These are phyloP conservation scores for Colletotrichum plurivorum DNA, from an alignment of 2,329 filamentous ascomycete species.

Conservation along the genomic window DNA sequence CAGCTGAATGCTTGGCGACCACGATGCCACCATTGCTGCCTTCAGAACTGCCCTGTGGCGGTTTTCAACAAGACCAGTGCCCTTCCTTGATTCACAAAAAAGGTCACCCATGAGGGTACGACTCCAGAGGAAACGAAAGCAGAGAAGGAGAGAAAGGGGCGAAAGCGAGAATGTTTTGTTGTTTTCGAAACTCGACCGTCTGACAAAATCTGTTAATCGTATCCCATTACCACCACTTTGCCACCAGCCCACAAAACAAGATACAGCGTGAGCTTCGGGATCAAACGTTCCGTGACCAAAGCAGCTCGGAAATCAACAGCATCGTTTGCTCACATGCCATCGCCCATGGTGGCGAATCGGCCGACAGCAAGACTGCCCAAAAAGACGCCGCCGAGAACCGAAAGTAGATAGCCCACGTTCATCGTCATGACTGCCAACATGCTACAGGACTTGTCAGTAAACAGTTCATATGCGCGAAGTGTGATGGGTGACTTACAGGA, in stretches of 20 bases:
- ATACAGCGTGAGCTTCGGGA: too few relatives aligned
- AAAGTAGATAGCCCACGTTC: constrained; percentile 88
- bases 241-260: not conserved
- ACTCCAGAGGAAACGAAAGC: too few relatives aligned
- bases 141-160: constrained; percentile 8
- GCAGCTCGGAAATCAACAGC: too few relatives aligned
- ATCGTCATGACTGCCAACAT: constrained; percentile 95
- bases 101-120: too few relatives aligned
- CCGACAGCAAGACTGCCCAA: constrained; percentile 88
- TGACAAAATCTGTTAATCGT: not conserved
- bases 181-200: not conserved
- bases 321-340: constrained; percentile 57
- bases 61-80: not conserved
- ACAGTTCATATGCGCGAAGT: not conserved
- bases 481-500: constrained; percentile 76
- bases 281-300: too few relatives aligned
- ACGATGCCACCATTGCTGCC: not conserved
- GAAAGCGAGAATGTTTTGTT: not conserved
- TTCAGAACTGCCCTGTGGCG: not conserved
- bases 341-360: constrained; percentile 70
- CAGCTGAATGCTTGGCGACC: not conserved
- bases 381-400: constrained; percentile 84
- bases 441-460: constrained; percentile 58
- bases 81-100: too few relatives aligned
- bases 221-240: not conserved